A percentile compares a stretch with the other conserved stretches of the same genome.
Conservation (phyloP, 2,329 filamentous ascomycete genomes). For the Trematosphaeria pertusa region DNA sequence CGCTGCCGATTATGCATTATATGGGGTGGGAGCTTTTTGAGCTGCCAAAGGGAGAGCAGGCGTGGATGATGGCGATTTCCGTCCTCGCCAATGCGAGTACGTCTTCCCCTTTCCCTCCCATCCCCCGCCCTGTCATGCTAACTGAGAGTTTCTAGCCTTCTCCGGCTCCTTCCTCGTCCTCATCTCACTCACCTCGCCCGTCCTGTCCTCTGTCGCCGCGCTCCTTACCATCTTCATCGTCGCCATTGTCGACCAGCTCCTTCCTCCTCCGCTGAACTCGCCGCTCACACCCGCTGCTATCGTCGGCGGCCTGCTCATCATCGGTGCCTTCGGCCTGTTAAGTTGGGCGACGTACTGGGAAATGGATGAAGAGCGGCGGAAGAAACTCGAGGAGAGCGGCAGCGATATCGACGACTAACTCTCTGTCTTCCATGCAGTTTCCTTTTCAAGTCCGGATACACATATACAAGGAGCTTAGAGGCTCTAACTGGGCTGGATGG, state of each 20-base stretch:
- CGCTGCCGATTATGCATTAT: conserved; percentile 81
- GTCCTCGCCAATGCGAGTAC: conserved; percentile 83
- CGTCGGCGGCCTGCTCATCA: conserved; percentile 83
- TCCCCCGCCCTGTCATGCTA: conserved; percentile 8
- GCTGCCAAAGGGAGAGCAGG: conserved; percentile 78
- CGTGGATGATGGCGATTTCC: conserved; percentile 79
- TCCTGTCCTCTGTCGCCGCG: conserved; percentile 89
- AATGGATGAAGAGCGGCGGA: conserved; percentile 82
- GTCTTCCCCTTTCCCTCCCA: conserved; percentile 36
- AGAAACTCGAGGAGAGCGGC: conserved; percentile 56
- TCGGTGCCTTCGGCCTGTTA: conserved; percentile 83
- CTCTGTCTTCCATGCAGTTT: background rate
- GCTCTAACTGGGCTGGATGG: no score
- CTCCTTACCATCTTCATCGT: conserved; percentile 97
- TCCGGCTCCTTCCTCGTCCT: conserved; percentile 92
- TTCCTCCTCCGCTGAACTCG: conserved; percentile 72
- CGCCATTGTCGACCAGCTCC: conserved; percentile 85
- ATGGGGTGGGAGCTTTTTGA: conserved; percentile 82
- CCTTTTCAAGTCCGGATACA: background rate
- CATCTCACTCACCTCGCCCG: conserved; percentile 90
- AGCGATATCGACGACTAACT: conserved; percentile 52
- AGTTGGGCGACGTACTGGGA: conserved; percentile 93
- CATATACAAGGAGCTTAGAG: no score
- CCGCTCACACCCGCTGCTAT: conserved; percentile 78
- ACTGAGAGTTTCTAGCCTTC: conserved; percentile 62